phyloP scores from a whole-genome alignment of 805 yeast genomes.

The Lipomyces spencermartinsiae region DNA sequence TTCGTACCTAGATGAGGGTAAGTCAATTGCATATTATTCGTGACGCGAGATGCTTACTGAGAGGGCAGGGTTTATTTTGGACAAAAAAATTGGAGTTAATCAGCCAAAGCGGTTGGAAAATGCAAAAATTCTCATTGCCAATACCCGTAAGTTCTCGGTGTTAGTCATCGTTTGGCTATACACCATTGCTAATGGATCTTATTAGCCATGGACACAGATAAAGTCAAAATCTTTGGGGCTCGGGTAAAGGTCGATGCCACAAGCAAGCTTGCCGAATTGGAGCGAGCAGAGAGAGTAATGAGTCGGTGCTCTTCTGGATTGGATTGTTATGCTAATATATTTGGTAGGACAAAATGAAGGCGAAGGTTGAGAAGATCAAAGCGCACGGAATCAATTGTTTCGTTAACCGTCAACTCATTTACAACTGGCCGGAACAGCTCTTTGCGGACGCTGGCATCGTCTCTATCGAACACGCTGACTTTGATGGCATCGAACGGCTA shows the following conservation, averaged over 20 bases:
- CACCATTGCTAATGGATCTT: too few relatives aligned
- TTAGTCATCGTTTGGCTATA: neutral
- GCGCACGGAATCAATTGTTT: slow-evolving; percentile 87
- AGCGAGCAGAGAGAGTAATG: slow-evolving; percentile 77
- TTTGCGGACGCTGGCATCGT: slow-evolving; percentile 86
- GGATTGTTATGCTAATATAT: neutral
- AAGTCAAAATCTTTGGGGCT: slow-evolving; percentile 97
- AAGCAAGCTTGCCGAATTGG: slow-evolving; percentile 89
- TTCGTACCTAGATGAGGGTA: slow-evolving; percentile 92
- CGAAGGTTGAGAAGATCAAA: slow-evolving; percentile 85
- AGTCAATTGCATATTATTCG: neutral
- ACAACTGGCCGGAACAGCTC: slow-evolving; percentile 97
- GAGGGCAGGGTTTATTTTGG: slow-evolving; percentile 66
- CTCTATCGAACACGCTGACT: slow-evolving; percentile 97
- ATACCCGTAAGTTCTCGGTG: slow-evolving; percentile 64
- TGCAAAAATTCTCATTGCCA: slow-evolving; percentile 89
- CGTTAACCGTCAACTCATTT: slow-evolving; percentile 94
- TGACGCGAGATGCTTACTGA: neutral
- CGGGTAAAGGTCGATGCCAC: slow-evolving; percentile 96
- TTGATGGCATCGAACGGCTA: slow-evolving; percentile 95
- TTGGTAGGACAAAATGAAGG: slow-evolving; percentile 77
- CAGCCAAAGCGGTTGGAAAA: slow-evolving; percentile 87
- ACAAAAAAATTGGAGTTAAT: slow-evolving; percentile 90
- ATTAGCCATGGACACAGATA: slow-evolving; percentile 81
- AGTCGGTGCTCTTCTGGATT: neutral